Conservation (phyloP, 2,329 filamentous ascomycete species). For the Bimuria novae-zelandiae region DNA sequence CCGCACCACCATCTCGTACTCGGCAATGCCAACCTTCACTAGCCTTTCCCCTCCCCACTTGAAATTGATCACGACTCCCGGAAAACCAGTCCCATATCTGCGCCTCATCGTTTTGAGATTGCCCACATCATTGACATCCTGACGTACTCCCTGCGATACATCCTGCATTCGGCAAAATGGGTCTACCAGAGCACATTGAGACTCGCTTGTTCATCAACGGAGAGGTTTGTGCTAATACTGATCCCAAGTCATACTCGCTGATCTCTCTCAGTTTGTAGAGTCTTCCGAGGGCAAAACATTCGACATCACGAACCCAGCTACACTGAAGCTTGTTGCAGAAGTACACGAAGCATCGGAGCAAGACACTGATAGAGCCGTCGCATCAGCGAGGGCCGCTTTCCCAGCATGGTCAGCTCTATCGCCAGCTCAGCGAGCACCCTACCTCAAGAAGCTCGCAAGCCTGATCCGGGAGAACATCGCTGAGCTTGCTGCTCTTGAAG, state of each 20-base stretch:
- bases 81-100: too few species aligned
- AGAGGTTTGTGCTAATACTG: slow-evolving; percentile 24
- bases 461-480: slow-evolving; percentile 82
- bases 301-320: slow-evolving; percentile 78
- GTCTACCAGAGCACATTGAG: slow-evolving; percentile 36
- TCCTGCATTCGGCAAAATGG: slow-evolving; percentile 23
- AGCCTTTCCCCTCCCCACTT: too few species aligned
- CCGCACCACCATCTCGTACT: too few species aligned
- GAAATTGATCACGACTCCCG: too few species aligned
- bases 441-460: slow-evolving; percentile 66
- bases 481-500: slow-evolving; percentile 78
- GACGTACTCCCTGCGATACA: too few species aligned
- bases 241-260: slow-evolving; percentile 1
- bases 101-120: too few species aligned
- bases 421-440: slow-evolving; percentile 30
- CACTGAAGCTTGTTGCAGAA: slow-evolving; percentile 79
- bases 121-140: too few species aligned
- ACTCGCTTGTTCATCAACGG: slow-evolving; percentile 44
- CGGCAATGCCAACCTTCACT: too few species aligned
- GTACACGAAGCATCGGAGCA: slow-evolving; percentile 41
- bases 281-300: slow-evolving; percentile 49
- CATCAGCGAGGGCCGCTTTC: slow-evolving; percentile 68
- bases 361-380: slow-evolving; percentile 72
- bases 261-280: slow-evolving; percentile 32
- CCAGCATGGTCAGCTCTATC: slow-evolving; percentile 69